Conservation (phyloP, 2,329 filamentous ascomycete genomes). For the Lasiodiplodia sp. region DNA sequence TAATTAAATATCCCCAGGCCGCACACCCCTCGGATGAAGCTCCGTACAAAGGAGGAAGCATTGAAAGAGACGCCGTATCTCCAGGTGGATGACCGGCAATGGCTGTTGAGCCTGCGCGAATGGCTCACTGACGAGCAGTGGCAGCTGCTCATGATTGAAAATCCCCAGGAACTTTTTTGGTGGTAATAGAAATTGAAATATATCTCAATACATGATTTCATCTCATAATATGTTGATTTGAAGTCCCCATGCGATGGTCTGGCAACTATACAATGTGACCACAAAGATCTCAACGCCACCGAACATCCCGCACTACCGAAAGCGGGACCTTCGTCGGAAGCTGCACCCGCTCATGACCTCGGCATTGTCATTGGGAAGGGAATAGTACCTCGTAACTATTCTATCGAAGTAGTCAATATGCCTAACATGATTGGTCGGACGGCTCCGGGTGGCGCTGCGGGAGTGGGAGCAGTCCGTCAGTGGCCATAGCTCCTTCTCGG, state of each 20-base stretch:
- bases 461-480: neutral
- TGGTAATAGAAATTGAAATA: conserved; percentile 1
- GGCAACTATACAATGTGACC: too few relatives aligned
- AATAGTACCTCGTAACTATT: neutral
- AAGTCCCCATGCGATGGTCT: too few relatives aligned
- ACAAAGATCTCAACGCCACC: too few relatives aligned
- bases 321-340: neutral
- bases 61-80: conserved; percentile 43
- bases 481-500: conserved; percentile 7
- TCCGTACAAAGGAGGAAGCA: conserved; percentile 44
- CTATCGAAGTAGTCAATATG: neutral
- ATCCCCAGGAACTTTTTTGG: conserved; percentile 27
- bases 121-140: conserved; percentile 36
- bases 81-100: conserved; percentile 38
- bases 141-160: conserved; percentile 31
- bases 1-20: conserved; percentile 37
- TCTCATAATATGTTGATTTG: too few relatives aligned
- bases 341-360: neutral
- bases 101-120: conserved; percentile 38
- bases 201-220: too few relatives aligned
- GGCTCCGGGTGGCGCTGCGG: neutral
- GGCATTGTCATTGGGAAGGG: neutral
- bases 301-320: too few relatives aligned
- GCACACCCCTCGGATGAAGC: conserved; percentile 49
- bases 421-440: neutral